These are phyloP conservation scores for Pichia sp. DNA, from an alignment of 1,139 yeast genomes.

Conservation along the genomic window DNA sequence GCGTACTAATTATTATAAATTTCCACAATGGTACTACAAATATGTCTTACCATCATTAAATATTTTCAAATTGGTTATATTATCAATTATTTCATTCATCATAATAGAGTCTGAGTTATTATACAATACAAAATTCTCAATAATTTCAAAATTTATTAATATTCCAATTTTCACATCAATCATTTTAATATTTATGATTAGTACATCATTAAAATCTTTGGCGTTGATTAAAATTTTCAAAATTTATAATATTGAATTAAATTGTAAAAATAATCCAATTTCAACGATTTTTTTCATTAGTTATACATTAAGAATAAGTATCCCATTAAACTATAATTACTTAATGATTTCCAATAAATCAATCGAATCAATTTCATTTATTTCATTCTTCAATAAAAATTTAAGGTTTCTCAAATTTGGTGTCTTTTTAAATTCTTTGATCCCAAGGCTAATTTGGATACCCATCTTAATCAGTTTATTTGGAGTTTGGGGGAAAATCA, in stretches of 20 bases:
- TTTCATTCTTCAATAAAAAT: constrained; percentile 63
- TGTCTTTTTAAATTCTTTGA: constrained; percentile 61
- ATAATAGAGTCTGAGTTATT: constrained; percentile 68
- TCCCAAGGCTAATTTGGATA: constrained; percentile 64
- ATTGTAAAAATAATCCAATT: constrained; percentile 62
- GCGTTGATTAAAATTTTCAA: constrained; percentile 66
- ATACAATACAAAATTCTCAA: constrained; percentile 60
- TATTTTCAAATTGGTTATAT: constrained; percentile 33
- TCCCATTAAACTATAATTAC: constrained; percentile 77
- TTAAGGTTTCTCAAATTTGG: constrained; percentile 73
- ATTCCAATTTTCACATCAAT: background rate
- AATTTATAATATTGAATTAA: constrained; percentile 64
- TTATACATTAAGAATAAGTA: constrained; percentile 74
- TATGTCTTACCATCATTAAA: constrained; percentile 39
- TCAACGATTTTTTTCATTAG: constrained; percentile 73
- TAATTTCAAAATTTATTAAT: constrained; percentile 21
- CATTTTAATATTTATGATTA: background rate
- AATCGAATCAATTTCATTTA: constrained; percentile 34
- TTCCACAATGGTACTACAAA: constrained; percentile 4
- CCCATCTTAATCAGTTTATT: constrained; percentile 60
- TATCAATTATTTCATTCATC: constrained; percentile 44
- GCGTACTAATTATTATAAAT: background rate
- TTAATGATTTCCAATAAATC: constrained; percentile 50
- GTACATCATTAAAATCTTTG: constrained; percentile 48
- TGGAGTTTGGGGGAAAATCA: constrained; percentile 54